phyloP scores from a whole-genome alignment of 2,329 filamentous ascomycete species.

The Amphichorda felina region DNA sequence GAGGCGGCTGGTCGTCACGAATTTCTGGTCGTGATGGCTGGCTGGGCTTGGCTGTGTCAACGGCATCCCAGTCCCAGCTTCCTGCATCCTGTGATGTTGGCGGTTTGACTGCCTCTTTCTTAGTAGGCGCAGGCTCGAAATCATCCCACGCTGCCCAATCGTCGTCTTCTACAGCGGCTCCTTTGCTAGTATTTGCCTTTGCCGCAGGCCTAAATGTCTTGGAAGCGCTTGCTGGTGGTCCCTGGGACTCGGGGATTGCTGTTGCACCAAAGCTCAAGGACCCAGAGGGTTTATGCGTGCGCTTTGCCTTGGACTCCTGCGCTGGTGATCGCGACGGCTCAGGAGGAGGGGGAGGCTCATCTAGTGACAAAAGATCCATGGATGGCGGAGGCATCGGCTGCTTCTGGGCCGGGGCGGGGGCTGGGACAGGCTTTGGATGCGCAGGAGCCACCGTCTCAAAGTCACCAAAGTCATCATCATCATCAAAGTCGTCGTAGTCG shows the following conservation, averaged over 20 bases:
- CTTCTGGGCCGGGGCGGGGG: conserved; percentile 10
- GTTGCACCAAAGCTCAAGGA: conserved; percentile 13
- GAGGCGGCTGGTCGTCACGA: conserved; percentile 39
- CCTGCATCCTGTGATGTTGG: conserved; percentile 9
- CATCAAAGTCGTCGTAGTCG: conserved; percentile 35
- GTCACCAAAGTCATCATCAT: conserved; percentile 46
- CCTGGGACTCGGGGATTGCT: conserved; percentile 30
- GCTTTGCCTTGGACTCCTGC: conserved; percentile 9
- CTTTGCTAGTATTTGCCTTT: background rate
- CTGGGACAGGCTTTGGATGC: conserved; percentile 6
- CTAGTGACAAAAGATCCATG: conserved; percentile 28
- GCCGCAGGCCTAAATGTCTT: no score
- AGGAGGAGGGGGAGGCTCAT: conserved; percentile 13
- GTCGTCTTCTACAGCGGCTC: conserved; percentile 13
- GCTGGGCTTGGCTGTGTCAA: conserved; percentile 17
- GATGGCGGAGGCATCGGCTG: conserved; percentile 11
- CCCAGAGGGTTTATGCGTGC: background rate
- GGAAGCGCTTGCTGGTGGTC: background rate
- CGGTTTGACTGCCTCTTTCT: conserved; percentile 6
- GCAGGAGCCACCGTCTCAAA: conserved; percentile 35
- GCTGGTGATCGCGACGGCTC: no score
- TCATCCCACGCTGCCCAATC: conserved; percentile 43
- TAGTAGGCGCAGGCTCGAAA: conserved; percentile 13
- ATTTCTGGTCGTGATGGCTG: conserved; percentile 6
- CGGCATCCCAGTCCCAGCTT: conserved; percentile 39